Evolutionary conservation across 1,284 basidiomycete species (phyloP).

Genomic region (Gomphus bonarii): DNA sequence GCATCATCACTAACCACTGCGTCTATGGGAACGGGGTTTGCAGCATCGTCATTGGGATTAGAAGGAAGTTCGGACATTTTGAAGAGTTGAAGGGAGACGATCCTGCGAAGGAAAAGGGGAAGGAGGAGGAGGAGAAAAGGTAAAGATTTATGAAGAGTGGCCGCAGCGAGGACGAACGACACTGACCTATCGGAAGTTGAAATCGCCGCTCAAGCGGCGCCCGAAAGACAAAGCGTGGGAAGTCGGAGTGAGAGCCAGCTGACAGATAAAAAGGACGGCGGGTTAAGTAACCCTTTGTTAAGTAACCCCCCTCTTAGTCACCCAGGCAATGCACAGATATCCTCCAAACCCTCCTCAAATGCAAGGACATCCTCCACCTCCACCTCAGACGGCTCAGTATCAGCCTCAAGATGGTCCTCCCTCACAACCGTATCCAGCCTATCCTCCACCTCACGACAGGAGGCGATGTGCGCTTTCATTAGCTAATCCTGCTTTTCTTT

Average conservation of each 20-base stretch:
- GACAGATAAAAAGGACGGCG: conserved; percentile 4
- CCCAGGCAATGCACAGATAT: conserved; percentile 10
- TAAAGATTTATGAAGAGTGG: background rate
- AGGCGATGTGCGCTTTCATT: conserved; percentile 18
- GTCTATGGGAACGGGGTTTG: background rate
- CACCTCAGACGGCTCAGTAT: background rate
- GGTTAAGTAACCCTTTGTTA: conserved; percentile 8
- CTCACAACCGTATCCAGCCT: conserved; percentile 2
- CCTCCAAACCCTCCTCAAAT: conserved; percentile 4
- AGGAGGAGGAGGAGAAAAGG: background rate
- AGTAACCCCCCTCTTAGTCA: conserved; percentile 9
- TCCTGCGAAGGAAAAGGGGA: background rate
- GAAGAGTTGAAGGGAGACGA: background rate
- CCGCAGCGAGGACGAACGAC: conserved; percentile 2
- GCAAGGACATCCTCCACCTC: background rate
- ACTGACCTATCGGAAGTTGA: background rate
- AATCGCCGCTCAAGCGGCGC: background rate
- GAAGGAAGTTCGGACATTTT: background rate
- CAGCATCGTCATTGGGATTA: background rate
- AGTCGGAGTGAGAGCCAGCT: background rate
- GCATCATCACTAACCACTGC: background rate
- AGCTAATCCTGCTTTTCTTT: conserved; percentile 19
- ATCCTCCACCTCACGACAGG: conserved; percentile 8
- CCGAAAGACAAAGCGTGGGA: background rate
- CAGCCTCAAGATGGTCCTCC: conserved; percentile 5